These are phyloP conservation scores for Tuber aestivum DNA, from an alignment of 495 filamentous ascomycete genomes.

Conservation along the genomic window DNA sequence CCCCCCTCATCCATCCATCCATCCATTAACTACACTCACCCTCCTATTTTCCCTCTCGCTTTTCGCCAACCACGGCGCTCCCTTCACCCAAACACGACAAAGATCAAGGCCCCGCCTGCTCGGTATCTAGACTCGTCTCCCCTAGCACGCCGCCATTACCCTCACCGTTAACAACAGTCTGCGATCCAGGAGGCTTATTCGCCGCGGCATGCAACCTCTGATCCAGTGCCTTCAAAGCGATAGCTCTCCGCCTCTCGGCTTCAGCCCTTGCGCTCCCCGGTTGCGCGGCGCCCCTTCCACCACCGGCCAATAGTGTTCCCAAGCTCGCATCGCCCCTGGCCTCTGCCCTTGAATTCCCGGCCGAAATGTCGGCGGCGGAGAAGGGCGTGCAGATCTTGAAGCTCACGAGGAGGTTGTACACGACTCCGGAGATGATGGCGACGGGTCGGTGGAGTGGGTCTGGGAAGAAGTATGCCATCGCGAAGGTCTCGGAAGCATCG, in stretches of 20 bases:
- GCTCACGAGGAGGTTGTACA: slow-evolving; percentile 69
- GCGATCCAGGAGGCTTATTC: slow-evolving; percentile 62
- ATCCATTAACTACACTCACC: slow-evolving; percentile 11
- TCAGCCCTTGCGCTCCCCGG: slow-evolving; percentile 65
- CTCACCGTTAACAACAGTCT: slow-evolving; percentile 62
- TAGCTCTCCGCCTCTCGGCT: slow-evolving; percentile 78
- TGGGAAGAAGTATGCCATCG: slow-evolving; percentile 79
- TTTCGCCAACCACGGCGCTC: background rate
- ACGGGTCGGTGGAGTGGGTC: slow-evolving; percentile 75
- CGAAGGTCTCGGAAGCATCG: slow-evolving; percentile 89
- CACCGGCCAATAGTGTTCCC: slow-evolving; percentile 53
- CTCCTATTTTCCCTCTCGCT: background rate
- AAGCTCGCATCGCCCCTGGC: slow-evolving; percentile 63
- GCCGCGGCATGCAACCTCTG: slow-evolving; percentile 82
- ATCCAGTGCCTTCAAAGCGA: slow-evolving; percentile 86
- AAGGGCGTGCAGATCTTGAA: slow-evolving; percentile 78
- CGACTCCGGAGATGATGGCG: slow-evolving; percentile 61
- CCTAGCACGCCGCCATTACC: slow-evolving; percentile 10
- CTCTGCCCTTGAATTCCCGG: slow-evolving; percentile 62
- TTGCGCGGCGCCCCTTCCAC: slow-evolving; percentile 39
- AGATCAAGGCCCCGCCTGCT: slow-evolving; percentile 10
- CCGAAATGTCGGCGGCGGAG: slow-evolving; percentile 74
- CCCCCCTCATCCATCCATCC: background rate
- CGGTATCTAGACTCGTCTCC: slow-evolving; percentile 21
- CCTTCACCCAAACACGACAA: slow-evolving; percentile 5